Evolutionary conservation across 2,329 filamentous ascomycete genomes (phyloP), one percentile per base, ranked within the genome.

Genomic region (Alternaria rosae): DNA sequence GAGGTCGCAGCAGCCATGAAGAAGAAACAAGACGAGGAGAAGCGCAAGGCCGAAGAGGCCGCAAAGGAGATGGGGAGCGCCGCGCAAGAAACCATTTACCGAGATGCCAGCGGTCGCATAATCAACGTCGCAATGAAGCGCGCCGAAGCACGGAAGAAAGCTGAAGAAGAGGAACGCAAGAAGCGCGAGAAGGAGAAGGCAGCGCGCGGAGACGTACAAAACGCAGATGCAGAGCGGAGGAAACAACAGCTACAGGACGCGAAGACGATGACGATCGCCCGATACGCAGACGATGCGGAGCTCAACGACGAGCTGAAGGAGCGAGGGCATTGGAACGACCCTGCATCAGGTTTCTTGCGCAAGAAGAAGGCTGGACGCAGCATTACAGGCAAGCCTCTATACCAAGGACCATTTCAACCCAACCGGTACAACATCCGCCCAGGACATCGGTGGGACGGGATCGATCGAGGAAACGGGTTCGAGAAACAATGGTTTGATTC

Each of bases 381-480:
- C 73, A 77, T 76, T 43, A 84, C 82, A 8, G 86, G 84, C 17
- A 88, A 86, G 67, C 92, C 91, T 5, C 77, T 91, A 5, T 99
- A 98, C 77, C 83, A 88, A 62, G 95, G 94, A 0, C 86, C 90
- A 0, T 92, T 91, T 58, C 87, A 92, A 73, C 95, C 95, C 45
- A 99, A 99, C 84, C 86, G 95, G 20, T 98, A 98, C 81, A 92
- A 92, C 1, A 98, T 99, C 64, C 86, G 90, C 63, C 95, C 95
- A 0, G 96, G 95, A 0, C 93, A 97, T 82, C 85, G 92, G 67
- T 99, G 95, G 95, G 95, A 99, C 83, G 95, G 96, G 6, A 95
- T 99, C 17, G 95, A 99, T 83, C 86, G 95, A 68, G 86, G 92
- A 20, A 99, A 93, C 81, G 94, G 94, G 0, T 98, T 97, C 77